Conservation (phyloP, 1,284 basidiomycete genomes). For the Amylostereum chailletii region DNA sequence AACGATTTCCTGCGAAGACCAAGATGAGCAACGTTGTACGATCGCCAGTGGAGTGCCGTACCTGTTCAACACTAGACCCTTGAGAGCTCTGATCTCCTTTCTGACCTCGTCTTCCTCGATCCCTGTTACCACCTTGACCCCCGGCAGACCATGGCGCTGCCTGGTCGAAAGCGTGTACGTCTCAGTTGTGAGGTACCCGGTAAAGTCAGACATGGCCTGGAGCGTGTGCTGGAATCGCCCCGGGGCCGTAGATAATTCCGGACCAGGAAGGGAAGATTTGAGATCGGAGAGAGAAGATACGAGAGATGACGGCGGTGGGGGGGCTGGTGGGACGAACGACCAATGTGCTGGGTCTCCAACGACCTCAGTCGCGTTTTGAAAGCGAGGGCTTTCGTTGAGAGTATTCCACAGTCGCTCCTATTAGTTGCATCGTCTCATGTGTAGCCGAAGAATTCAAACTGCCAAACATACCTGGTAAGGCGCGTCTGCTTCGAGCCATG, state of each 20-base stretch:
- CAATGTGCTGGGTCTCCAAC: conserved; percentile 31
- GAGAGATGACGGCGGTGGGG: conserved; percentile 33
- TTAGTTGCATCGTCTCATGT: background rate
- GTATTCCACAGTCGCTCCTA: conserved; percentile 55
- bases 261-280: conserved; percentile 31
- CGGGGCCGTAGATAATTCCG: conserved; percentile 10
- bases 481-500: conserved; percentile 42
- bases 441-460: background rate
- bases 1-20: conserved; percentile 35
- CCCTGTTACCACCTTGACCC: conserved; percentile 14
- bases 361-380: conserved; percentile 23
- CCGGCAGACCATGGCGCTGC: conserved; percentile 14
- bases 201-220: conserved; percentile 51
- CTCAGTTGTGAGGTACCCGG: conserved; percentile 58
- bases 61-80: conserved; percentile 61
- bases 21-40: background rate
- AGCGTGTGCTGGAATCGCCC: conserved; percentile 40
- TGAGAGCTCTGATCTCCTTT: conserved; percentile 57
- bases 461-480: conserved; percentile 38
- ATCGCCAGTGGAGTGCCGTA: conserved; percentile 17
- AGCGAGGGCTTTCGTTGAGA: conserved; percentile 44
- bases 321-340: conserved; percentile 38
- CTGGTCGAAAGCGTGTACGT: conserved; percentile 34
- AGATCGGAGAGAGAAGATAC: conserved; percentile 38
- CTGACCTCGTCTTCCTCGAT: conserved; percentile 54